Conservation (phyloP, 75 land plant genomes). For the Chamaecyparis obtusa region DNA sequence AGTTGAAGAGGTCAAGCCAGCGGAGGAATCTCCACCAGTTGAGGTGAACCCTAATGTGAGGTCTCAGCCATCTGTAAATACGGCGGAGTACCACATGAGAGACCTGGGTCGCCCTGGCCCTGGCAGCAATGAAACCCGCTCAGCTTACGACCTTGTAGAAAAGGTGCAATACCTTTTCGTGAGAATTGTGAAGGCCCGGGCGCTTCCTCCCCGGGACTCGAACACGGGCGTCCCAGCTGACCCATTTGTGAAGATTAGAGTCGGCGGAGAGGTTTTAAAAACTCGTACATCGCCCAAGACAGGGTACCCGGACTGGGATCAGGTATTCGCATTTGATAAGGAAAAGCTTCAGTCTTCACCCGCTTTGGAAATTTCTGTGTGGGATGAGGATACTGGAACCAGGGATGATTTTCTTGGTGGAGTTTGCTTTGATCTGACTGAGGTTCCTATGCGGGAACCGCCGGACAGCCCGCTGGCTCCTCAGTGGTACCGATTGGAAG, state of each 20-base stretch:
- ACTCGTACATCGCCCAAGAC: slow-evolving; percentile 22
- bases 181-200: slow-evolving; percentile 58
- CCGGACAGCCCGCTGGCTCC: slow-evolving; percentile 87
- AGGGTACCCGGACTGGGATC: slow-evolving; percentile 55
- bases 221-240: slow-evolving; percentile 4
- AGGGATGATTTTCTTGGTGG: slow-evolving; percentile 68
- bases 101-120: slow-evolving; percentile 15
- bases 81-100: slow-evolving; percentile 16
- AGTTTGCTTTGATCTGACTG: slow-evolving; percentile 67
- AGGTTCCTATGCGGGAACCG: slow-evolving; percentile 69
- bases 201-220: slow-evolving; percentile 29
- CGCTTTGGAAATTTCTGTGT: slow-evolving; percentile 53
- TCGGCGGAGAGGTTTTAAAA: slow-evolving; percentile 22
- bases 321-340: slow-evolving; percentile 48
- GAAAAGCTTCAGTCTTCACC: slow-evolving; percentile 22
- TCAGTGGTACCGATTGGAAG: slow-evolving; percentile 73
- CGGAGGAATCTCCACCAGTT: slow-evolving; percentile 23
- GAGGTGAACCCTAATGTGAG: slow-evolving; percentile 24
- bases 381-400: slow-evolving; percentile 32
- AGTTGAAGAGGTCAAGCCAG: not conserved
- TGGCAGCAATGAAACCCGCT: slow-evolving; percentile 5
- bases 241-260: slow-evolving; percentile 46
- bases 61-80: slow-evolving; percentile 8
- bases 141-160: slow-evolving; percentile 58
- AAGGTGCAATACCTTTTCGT: slow-evolving; percentile 61